phyloP scores from a whole-genome alignment of 805 yeast species.

The Saturnispora halmiae region DNA sequence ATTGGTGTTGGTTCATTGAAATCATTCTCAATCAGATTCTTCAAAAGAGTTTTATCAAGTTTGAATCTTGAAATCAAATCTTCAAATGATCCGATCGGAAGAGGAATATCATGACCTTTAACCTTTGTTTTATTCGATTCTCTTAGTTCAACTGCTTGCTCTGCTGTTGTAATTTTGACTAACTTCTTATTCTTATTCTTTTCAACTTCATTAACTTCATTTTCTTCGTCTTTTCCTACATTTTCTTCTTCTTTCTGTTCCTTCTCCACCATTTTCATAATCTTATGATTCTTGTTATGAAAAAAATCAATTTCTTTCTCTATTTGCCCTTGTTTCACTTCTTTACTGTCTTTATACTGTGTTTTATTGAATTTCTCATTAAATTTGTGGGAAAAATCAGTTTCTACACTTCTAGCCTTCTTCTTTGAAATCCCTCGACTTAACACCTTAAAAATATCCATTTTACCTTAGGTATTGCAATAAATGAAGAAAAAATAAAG shows the following conservation, averaged over 20 bases:
- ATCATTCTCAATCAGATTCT: constrained; percentile 57
- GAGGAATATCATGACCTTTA: constrained; percentile 78
- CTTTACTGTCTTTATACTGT: constrained; percentile 30
- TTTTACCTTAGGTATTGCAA: constrained; percentile 22
- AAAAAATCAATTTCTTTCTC: constrained; percentile 80
- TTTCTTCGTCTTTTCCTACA: constrained; percentile 25
- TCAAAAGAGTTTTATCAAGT: constrained; percentile 47
- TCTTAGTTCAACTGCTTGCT: constrained; percentile 56
- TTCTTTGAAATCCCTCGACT: constrained; percentile 79
- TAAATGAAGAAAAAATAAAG: background rate
- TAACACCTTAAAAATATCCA: constrained; percentile 86
- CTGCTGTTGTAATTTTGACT: constrained; percentile 36
- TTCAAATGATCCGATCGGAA: constrained; percentile 83
- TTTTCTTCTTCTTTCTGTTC: constrained; percentile 26
- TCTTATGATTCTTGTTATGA: constrained; percentile 40
- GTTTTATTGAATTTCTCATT: constrained; percentile 25
- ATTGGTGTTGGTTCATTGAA: constrained; percentile 87
- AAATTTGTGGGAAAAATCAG: constrained; percentile 33
- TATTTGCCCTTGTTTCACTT: constrained; percentile 32
- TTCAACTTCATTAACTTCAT: constrained; percentile 12
- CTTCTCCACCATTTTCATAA: constrained; percentile 16
- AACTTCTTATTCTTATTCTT: constrained; percentile 12
- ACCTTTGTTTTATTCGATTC: constrained; percentile 57
- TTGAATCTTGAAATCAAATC: constrained; percentile 65
- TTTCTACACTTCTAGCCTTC: constrained; percentile 38